Percentiles rank a stretch among this genome's conserved stretches.
Evolutionary conservation across 352 stramenopile genomes (phyloP).

Genomic region (Phytophthora europaea): DNA sequence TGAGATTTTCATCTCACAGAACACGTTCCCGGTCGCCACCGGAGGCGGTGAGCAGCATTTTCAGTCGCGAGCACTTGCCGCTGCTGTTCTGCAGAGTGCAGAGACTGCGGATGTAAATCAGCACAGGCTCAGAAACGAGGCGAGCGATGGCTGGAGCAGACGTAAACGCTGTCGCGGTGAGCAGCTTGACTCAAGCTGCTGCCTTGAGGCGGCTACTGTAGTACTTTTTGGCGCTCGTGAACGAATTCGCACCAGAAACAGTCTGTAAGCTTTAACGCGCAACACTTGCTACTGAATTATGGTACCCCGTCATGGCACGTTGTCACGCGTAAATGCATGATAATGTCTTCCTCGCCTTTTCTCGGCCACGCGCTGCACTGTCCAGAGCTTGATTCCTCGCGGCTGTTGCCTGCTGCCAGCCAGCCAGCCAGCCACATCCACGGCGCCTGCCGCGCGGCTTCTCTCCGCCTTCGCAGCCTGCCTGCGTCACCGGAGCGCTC

Average conservation of each 20-base stretch:
- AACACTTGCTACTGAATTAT: no score
- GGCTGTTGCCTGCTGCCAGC: constrained; percentile 10
- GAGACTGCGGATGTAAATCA: constrained; percentile 35
- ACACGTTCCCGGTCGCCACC: constrained; percentile 1
- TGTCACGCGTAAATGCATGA: neutral
- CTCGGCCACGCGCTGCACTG: constrained; percentile 1
- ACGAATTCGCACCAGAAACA: neutral
- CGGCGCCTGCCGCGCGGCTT: constrained; percentile 15
- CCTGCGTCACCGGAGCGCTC: constrained; percentile 28
- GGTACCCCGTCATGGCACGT: no score
- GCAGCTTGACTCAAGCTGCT: neutral
- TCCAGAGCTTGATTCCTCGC: constrained; percentile 26
- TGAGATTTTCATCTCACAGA: constrained; percentile 13
- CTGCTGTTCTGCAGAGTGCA: constrained; percentile 5
- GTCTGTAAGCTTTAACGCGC: neutral
- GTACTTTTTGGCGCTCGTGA: no score
- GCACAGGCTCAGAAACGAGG: constrained; percentile 34
- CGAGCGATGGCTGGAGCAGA: constrained; percentile 36
- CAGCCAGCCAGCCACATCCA: constrained; percentile 18
- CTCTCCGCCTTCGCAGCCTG: constrained; percentile 31
- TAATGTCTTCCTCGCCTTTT: constrained; percentile 29
- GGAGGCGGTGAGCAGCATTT: constrained; percentile 27
- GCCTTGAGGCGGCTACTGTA: no score
- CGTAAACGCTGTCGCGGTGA: constrained; percentile 29
- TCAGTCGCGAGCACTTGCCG: neutral